Evolutionary conservation across 306 rosid genomes (phyloP).

Genomic region (Crotalaria pallida): DNA sequence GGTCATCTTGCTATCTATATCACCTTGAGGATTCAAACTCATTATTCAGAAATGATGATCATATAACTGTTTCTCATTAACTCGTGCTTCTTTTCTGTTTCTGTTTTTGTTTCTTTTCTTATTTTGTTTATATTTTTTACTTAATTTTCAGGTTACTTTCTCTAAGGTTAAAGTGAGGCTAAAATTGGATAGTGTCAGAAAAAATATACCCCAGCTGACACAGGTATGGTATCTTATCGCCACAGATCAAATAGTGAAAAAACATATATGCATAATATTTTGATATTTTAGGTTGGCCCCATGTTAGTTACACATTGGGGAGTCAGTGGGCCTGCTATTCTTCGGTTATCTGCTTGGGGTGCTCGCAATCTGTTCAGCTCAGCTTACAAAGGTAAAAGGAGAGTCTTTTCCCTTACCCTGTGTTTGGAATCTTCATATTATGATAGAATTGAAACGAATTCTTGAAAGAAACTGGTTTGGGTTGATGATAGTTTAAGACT

Average conservation of each 20-base stretch:
- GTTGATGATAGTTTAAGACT: not conserved
- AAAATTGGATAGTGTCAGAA: conserved; percentile 51
- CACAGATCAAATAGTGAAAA: conserved; percentile 14
- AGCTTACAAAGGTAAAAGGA: conserved; percentile 57
- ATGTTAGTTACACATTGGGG: conserved; percentile 96
- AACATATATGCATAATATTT: conserved; percentile 4
- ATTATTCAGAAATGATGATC: not conserved
- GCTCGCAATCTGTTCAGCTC: conserved; percentile 73
- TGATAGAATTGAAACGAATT: conserved; percentile 1
- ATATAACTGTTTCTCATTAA: not conserved
- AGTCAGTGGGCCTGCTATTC: conserved; percentile 91
- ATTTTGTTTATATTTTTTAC: not conserved
- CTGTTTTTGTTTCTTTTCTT: no score
- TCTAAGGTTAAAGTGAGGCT: conserved; percentile 73
- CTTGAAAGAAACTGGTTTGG: conserved; percentile 3
- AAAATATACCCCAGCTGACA: conserved; percentile 66
- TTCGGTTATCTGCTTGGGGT: conserved; percentile 93
- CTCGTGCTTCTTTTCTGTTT: conserved; percentile 11
- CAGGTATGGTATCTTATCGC: conserved; percentile 46
- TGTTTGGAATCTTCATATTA: not conserved
- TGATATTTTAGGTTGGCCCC: conserved; percentile 66
- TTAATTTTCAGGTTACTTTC: conserved; percentile 62
- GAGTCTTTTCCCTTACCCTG: not conserved
- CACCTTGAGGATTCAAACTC: conserved; percentile 4
- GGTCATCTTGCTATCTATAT: not conserved